Base-by-base conservation (phyloP, 257 asterid species). In the Solanum medicagineum region DNA sequence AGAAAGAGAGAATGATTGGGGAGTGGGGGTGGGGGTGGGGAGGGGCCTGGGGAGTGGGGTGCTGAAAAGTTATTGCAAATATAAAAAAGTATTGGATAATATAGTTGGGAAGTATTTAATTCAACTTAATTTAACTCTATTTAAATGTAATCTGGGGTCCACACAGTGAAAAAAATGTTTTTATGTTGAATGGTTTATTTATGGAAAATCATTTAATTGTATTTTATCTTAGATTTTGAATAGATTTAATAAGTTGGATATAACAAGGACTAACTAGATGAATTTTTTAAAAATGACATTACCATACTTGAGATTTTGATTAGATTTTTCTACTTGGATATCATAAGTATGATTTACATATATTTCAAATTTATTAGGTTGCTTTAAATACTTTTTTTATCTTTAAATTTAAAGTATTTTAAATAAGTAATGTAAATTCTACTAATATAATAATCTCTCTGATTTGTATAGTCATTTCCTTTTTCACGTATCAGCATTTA, bases 121-220 rank as follows among this genome's bases (percentile, higher is more conserved):
- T 80, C 36, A n/a, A 54, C 17, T 81, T 68, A 15, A 81, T 69
- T 55, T 15, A 68, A 69, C 80, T 86, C 83, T 70, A 45, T 86
- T 81, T 81, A 81, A 86, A 55, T 56, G 29, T 81, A 45, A 42
- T 81, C 69, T 79, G 73, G 80, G 49, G 84, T 63, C 87, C 84
- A 85, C 84, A 22, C 12, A 19, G 6, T 71, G 10, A 3, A 32
- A 14, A 29, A 10, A 66, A 36, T 4, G 5, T 36, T 4, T 36
- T 36, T 36, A 36, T 36, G 40, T 36, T 36, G 40, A 36, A 36
- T 36, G 40, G 40, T 36, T 36, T 36, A 36, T 36, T 36, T 36
- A 36, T 5, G 42, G 42, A 36, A 36, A 36, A 36, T 36, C 42
- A 36, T 36, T 32, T 36, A 36, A 36, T 36, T 36, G 42, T 36